phyloP scores from a whole-genome alignment of 495 filamentous ascomycete species.

The Penicillium daleae region DNA sequence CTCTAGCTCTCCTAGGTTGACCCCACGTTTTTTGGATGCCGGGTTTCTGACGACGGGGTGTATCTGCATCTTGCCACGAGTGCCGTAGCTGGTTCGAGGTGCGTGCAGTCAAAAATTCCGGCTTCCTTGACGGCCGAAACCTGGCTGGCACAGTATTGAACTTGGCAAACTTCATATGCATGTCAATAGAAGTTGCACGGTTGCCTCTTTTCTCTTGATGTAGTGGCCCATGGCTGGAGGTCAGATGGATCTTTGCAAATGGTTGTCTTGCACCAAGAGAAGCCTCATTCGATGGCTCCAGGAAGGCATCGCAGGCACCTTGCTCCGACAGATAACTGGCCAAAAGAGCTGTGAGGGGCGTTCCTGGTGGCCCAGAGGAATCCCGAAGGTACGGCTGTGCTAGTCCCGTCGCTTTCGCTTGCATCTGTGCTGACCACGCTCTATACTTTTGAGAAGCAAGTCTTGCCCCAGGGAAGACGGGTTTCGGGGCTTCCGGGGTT shows the following conservation, averaged over 20 bases:
- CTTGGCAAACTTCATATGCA: constrained; percentile 2
- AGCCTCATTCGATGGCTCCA: neutral
- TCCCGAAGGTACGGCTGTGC: constrained; percentile 15
- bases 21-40: neutral
- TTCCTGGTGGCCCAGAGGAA: constrained; percentile 43
- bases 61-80: neutral
- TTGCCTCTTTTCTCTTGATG: neutral
- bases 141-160: constrained; percentile 19
- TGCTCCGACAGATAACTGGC: constrained; percentile 31
- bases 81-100: neutral
- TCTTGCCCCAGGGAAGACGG: neutral
- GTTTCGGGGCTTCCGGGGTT: neutral
- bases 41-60: neutral
- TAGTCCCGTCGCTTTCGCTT: constrained; percentile 27
- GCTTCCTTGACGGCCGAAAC: neutral
- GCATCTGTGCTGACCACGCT: constrained; percentile 46
- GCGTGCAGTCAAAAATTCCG: neutral
- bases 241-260: neutral
- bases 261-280: neutral
- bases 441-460: constrained; percentile 30
- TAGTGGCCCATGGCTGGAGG: neutral
- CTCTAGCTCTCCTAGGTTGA: neutral
- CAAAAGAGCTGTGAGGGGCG: constrained; percentile 35
- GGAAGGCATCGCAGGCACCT: constrained; percentile 7
- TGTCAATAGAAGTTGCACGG: neutral